Evolutionary conservation across 768 basidiomycete species (phyloP), one percentile per base, ranked within the genome.

Genomic region (Boletus rubroflammeus): DNA sequence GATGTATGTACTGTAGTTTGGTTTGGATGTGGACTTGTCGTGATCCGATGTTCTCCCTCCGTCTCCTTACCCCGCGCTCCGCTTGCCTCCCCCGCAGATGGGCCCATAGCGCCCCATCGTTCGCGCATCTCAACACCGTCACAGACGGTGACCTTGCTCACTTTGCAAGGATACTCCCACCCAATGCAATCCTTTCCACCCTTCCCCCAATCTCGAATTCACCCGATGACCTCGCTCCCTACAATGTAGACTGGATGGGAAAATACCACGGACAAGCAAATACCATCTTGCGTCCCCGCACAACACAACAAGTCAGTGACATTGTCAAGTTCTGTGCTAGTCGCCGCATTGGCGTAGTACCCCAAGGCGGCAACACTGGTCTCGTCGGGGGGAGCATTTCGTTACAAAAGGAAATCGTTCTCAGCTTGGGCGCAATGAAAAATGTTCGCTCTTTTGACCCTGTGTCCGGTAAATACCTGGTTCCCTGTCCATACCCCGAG

Each of bases 331-430:
- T 86, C 77, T 98, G 97, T 72, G 83, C 86, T 62, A 77, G 86
- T 50, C 79, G 83, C 53, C 79, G 81, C 51, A 88, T 99, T 39
- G 86, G 86, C n/a, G 81, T 98, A 50, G 94, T 97, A 2, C 97
- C 97, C 2, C 97, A 99, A 71, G 96, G 97, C 44, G 97, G 97
- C 43, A 99, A 99, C 74, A 99, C 97, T 0, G 97, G 97, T 15
- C 81, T 99, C 13, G 97, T 99, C 35, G 97, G 95, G 52, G 97
- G 97, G 35, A 85, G 94, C 57, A 89, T 96, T 11, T 96, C 97
- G 0, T 68, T 93, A 36, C 76, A 83, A 60, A 87, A 95, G 67
- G 97, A 99, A 72, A 72, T 98, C 57, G 80, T 99, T 48, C 74
- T 99, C 48, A 93, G 82, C 56, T 78, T 96, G 38, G 76, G 84